Conservation (phyloP, 1,284 basidiomycete genomes). For the Inonotus hispidus region DNA sequence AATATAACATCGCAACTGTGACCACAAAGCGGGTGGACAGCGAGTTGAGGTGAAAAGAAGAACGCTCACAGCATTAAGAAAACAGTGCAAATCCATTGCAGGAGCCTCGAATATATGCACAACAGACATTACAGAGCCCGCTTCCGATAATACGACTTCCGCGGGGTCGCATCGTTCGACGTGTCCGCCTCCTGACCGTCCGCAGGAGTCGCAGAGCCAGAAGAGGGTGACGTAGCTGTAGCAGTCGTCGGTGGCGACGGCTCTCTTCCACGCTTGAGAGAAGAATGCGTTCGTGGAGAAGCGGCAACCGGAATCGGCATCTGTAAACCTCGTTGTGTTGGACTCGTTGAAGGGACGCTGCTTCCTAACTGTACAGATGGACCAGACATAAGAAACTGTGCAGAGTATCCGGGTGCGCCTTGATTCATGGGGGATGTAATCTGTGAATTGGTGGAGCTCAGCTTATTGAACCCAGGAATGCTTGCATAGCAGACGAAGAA, state of each 20-base stretch:
- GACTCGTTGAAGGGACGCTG: not conserved
- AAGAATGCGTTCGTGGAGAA: too few relatives aligned
- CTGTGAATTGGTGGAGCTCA: not conserved
- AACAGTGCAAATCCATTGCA: not conserved
- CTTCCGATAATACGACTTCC: not conserved
- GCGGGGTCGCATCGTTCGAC: not conserved
- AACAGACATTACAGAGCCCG: not conserved
- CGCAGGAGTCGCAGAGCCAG: not conserved
- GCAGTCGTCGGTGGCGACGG: not conserved
- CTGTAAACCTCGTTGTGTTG: not conserved
- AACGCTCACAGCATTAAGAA: not conserved
- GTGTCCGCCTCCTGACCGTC: not conserved
- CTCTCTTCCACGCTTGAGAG: not conserved
- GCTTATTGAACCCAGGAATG: too few relatives aligned
- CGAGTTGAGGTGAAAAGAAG: too few relatives aligned
- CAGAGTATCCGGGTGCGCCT: not conserved
- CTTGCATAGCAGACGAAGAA: too few relatives aligned
- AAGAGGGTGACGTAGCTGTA: not conserved
- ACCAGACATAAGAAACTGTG: not conserved
- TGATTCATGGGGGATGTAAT: not conserved
- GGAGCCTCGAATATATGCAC: not conserved
- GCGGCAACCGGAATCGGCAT: too few relatives aligned
- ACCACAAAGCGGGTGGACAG: not conserved
- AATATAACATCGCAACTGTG: not conserved
- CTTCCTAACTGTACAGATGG: not conserved